Conservation (phyloP, 2,329 filamentous ascomycete species). For the Fusarium buharicum region DNA sequence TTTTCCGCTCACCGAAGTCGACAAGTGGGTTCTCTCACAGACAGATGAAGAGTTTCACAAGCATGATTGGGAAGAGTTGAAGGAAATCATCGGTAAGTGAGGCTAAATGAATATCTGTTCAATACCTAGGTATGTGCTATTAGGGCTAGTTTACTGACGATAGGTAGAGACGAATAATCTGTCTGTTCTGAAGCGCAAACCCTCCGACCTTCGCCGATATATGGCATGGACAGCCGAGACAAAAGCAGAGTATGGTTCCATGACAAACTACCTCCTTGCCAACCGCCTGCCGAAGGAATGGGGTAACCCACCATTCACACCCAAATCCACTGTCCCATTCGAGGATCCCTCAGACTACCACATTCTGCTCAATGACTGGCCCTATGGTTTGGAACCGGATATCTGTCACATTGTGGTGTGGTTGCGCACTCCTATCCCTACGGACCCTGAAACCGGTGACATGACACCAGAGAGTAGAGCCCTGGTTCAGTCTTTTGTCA, state of each 20-base stretch:
- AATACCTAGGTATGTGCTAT: background rate
- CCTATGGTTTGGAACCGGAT: slow-evolving; percentile 76
- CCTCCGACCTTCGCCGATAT: slow-evolving; percentile 83
- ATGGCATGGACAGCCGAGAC: slow-evolving; percentile 78
- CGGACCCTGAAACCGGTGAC: slow-evolving; percentile 75
- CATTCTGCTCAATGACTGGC: slow-evolving; percentile 92
- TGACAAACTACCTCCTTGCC: slow-evolving; percentile 79
- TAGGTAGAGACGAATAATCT: slow-evolving; percentile 67
- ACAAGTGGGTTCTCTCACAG: slow-evolving; percentile 67
- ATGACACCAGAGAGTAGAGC: slow-evolving; percentile 74
- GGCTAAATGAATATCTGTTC: slow-evolving; percentile 5
- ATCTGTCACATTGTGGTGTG: slow-evolving; percentile 90
- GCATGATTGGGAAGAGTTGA: slow-evolving; percentile 79
- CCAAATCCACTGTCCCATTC: slow-evolving; percentile 63
- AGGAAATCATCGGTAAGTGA: slow-evolving; percentile 69
- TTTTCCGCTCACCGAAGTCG: slow-evolving; percentile 69
- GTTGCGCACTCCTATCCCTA: slow-evolving; percentile 84
- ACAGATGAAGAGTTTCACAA: slow-evolving; percentile 76
- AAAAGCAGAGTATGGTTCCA: slow-evolving; percentile 78
- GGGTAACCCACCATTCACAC: slow-evolving; percentile 68
- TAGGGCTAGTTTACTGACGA: slow-evolving; percentile 26
- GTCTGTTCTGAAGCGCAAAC: slow-evolving; percentile 79
- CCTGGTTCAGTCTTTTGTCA: slow-evolving; percentile 75
- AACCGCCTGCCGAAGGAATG: slow-evolving; percentile 76
- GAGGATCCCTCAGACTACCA: slow-evolving; percentile 67